A percentile compares a stretch with the other conserved stretches of the same genome.
Evolutionary conservation across 2,329 filamentous ascomycete genomes (phyloP).

Genomic region (Colletotrichum cordylinicola): DNA sequence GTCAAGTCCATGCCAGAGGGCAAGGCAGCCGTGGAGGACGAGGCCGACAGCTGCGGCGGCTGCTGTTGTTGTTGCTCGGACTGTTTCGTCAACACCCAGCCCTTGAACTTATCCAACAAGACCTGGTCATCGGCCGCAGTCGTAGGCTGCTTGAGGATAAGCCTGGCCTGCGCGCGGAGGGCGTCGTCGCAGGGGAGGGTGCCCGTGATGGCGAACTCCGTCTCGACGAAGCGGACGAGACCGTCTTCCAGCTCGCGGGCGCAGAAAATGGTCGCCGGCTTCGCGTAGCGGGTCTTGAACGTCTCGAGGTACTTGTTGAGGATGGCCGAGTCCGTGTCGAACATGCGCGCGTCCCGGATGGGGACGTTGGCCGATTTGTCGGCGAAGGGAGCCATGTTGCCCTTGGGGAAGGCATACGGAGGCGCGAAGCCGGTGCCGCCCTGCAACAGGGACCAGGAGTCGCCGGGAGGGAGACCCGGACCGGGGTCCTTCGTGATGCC

Average conservation of each 20-base stretch:
- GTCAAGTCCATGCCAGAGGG: constrained; percentile 38
- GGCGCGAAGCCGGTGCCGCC: constrained; percentile 62
- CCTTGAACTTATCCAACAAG: constrained; percentile 60
- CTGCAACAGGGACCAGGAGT: constrained; percentile 52
- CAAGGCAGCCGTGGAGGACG: constrained; percentile 18
- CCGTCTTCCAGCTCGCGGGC: constrained; percentile 64
- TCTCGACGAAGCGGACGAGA: constrained; percentile 53
- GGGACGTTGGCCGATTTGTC: constrained; percentile 30
- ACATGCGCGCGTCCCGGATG: constrained; percentile 42
- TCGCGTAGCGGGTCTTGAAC: constrained; percentile 47
- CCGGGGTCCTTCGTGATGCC: constrained; percentile 57
- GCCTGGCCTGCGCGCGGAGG: constrained; percentile 51
- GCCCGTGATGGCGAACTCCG: constrained; percentile 41
- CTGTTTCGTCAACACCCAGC: constrained; percentile 40
- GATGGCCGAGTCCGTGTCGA: constrained; percentile 47
- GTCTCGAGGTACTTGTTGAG: constrained; percentile 55
- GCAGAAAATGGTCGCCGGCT: constrained; percentile 60
- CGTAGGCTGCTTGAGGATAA: constrained; percentile 48
- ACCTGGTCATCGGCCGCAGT: constrained; percentile 62
- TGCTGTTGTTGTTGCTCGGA: background rate
- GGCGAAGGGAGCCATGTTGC: constrained; percentile 25
- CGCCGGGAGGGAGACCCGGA: constrained; percentile 50
- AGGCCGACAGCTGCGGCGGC: background rate
- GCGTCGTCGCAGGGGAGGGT: constrained; percentile 53
- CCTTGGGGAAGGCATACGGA: constrained; percentile 55